Base-by-base conservation (phyloP, 2,329 filamentous ascomycete species). In the Colletotrichum brevisporum region DNA sequence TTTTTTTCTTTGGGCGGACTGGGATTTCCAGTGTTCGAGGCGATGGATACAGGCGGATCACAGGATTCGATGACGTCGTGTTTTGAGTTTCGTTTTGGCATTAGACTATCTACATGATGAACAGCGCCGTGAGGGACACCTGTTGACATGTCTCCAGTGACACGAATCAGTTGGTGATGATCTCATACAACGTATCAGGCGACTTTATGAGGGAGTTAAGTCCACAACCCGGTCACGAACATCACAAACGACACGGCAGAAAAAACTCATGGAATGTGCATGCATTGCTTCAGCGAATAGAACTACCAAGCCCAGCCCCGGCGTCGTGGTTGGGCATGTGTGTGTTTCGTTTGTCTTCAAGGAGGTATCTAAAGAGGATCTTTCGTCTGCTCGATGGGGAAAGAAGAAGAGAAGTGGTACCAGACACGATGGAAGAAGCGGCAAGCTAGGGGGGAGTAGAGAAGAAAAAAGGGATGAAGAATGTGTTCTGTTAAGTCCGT, bases 61-160 rank as follows among this genome's bases (percentile, higher is more conserved):
- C 56, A 55, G 45, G 18, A n/a, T 51, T 31, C 27, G 18, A 27
- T 24, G 12, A 26, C 39, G n/a, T 43, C 54, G 10, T 18, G 27
- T 21, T 48, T 52, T 21, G 26, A 27, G 24, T 63, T 59, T 43
- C 1, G 13, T 51, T 54, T 58, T 56, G 39, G 54, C 26, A 61
- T 56, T 69, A 69, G 63, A 69, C 55, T 55, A 69, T 70, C 58
- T 69, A 70, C 52, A 5, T 26, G 21, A 39, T 36, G 31, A 56
- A 51, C 8, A 4, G 16, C 5, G 9, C 13, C 10, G 13, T 10
- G 5, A 31, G 54, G n/a, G 26, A 26, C 39, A n/a, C 36, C 15
- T 12, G 16, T 12, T 36, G 31, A 36, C 9, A 12, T 36, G 31
- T 36, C 2, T 31, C 10, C 10, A 10, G 31, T 10, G 31, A 10